Base-by-base conservation (phyloP, 176 grass and related monocot species). In the Panicum miliaceum region DNA sequence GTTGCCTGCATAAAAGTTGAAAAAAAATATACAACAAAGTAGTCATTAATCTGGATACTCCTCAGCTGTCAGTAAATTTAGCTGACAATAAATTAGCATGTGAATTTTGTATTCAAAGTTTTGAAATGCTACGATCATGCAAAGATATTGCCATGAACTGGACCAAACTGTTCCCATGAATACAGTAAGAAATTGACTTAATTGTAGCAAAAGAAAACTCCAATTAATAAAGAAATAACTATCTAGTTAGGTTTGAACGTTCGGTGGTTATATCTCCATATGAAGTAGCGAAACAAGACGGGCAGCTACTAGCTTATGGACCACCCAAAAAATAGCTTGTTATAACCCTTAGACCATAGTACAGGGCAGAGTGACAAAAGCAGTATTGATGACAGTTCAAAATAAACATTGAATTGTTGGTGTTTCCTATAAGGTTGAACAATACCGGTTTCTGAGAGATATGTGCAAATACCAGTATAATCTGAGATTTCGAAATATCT, bases 1-100 rank as follows among this genome's bases (percentile, higher is more conserved):
- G 89, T 94, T 74, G 94, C 94, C 94, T 97, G 73, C 23, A 67
- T 75, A 14, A 43, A 69, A 58, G 3, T 18, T 78, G 34, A 45
- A 35, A 54, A 35, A 54, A 38, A 89, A 73, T 47, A 42, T 64
- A 61, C 23, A 60, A 47, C 37, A 35, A n/a, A 37, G 4, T 52
- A 40, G 43, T 64, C 27, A 66, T 29, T 64, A 60, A 15, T 78
- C 7, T 63, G 42, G 76, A 12, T 10, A 72, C 11, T 9, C 23
- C 32, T 38, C 71, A 45, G n/a, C n/a, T n/a, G n/a, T n/a, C n/a
- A n/a, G n/a, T n/a, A n/a, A n/a, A n/a, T n/a, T n/a, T 32, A 32
- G 16, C 52, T 38, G 4, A 29, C 19, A 61, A 73, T 57, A 12
- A 18, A 78, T 68, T 54, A 45, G 34, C 13, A 38, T 29, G 42